Conservation (phyloP, 2,329 filamentous ascomycete genomes). For the Fusarium sp. region DNA sequence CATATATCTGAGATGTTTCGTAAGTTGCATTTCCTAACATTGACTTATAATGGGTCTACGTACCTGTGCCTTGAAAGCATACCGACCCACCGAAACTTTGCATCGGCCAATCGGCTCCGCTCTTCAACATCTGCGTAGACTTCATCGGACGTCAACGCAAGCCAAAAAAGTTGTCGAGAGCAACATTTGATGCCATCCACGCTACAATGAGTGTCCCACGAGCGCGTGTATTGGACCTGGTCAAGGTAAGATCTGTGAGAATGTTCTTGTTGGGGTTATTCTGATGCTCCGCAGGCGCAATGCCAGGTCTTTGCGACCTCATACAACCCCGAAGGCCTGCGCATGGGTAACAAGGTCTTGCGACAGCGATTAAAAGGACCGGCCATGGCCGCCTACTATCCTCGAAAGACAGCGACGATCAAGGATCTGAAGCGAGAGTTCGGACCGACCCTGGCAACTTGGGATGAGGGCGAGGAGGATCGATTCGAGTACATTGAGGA, state of each 20-base stretch:
- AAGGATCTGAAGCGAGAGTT: constrained; percentile 80
- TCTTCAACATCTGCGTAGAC: constrained; percentile 36
- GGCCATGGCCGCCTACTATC: constrained; percentile 88
- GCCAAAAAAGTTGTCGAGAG: constrained; percentile 45
- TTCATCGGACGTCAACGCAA: constrained; percentile 47
- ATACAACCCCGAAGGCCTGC: constrained; percentile 86
- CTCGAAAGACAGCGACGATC: constrained; percentile 77
- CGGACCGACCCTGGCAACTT: constrained; percentile 73
- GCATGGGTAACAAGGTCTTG: constrained; percentile 91
- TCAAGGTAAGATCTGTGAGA: constrained; percentile 71
- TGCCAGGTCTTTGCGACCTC: constrained; percentile 92
- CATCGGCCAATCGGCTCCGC: constrained; percentile 39
- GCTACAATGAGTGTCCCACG: constrained; percentile 72
- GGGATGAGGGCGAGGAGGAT: constrained; percentile 82
- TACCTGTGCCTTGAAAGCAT: background rate
- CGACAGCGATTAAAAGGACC: constrained; percentile 90
- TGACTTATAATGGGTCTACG: constrained; percentile 5
- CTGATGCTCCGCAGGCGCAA: constrained; percentile 73
- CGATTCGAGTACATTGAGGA: constrained; percentile 80
- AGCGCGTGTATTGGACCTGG: constrained; percentile 75
- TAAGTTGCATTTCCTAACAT: background rate
- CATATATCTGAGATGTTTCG: background rate
- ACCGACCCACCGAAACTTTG: accelerated
- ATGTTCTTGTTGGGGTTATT: background rate
- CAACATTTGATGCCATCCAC: constrained; percentile 46